Evolutionary conservation across 2,329 filamentous ascomycete genomes (phyloP).

Genomic region (Aureobasidium mangrovei): DNA sequence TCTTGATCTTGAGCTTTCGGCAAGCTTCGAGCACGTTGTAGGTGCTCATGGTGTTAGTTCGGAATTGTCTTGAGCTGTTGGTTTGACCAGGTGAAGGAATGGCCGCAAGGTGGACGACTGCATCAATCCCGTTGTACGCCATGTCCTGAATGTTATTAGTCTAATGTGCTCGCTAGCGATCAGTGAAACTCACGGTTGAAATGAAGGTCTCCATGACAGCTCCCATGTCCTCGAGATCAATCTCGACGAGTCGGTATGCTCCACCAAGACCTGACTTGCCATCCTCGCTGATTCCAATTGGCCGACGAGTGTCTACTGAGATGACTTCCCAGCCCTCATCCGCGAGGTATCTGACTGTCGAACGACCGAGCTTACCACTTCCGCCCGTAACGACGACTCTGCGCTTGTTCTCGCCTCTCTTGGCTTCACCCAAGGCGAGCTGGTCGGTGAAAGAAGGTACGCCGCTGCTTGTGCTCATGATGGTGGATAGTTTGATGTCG

Average conservation of each 20-base stretch:
- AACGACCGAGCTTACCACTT: conserved; percentile 20
- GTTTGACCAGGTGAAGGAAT: conserved; percentile 21
- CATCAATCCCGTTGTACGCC: conserved; percentile 20
- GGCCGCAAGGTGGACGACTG: conserved; percentile 20
- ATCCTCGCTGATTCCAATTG: conserved; percentile 20
- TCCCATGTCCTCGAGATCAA: conserved; percentile 21
- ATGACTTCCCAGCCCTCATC: conserved; percentile 22
- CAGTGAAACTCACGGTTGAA: conserved; percentile 12
- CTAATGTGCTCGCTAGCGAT: background rate
- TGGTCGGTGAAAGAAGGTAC: conserved; percentile 19
- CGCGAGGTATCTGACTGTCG: conserved; percentile 20
- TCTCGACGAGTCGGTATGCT: conserved; percentile 20
- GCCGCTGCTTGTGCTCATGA: background rate
- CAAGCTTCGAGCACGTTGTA: conserved; percentile 22
- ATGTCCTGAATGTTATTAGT: conserved; percentile 15
- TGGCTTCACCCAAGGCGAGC: conserved; percentile 20
- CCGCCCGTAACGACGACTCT: conserved; percentile 21
- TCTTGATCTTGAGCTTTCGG: conserved; percentile 20
- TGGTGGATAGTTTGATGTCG: background rate
- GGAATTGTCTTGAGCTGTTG: conserved; percentile 19
- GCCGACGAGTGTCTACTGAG: conserved; percentile 19
- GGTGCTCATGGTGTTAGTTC: conserved; percentile 21
- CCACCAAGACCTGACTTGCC: conserved; percentile 20
- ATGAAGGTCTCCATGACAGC: conserved; percentile 20
- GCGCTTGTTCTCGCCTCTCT: conserved; percentile 17